These are phyloP conservation scores for Rubia balearica DNA, from an alignment of 305 asterid species.

Conservation along the genomic window DNA sequence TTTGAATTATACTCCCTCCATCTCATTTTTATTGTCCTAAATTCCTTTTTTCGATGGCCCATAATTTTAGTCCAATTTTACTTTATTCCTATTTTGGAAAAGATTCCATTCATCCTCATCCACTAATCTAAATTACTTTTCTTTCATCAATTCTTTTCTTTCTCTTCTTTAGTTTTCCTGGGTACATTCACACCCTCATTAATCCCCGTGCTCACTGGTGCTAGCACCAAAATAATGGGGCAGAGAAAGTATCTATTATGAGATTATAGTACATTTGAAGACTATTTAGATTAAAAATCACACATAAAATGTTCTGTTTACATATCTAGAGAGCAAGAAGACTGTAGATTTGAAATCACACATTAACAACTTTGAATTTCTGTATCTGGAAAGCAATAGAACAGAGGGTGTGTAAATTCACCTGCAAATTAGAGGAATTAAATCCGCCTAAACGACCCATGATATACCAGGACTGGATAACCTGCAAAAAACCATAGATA, in stretches of 20 bases:
- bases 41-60: not conserved
- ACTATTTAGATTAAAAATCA: not conserved
- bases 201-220: not conserved
- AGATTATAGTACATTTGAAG: no score
- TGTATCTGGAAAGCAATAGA: not conserved
- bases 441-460: slow-evolving; percentile 95
- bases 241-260: no score
- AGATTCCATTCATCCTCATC: not conserved
- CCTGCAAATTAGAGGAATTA: slow-evolving; percentile 85
- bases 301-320: not conserved
- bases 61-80: no score
- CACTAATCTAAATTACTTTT: not conserved
- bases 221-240: not conserved
- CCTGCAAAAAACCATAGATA: slow-evolving; percentile 35
- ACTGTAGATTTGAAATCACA: no score
- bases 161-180: no score
- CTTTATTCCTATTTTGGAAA: not conserved
- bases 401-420: slow-evolving; percentile 11
- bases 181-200: not conserved
- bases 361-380: not conserved
- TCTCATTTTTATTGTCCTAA: not conserved
- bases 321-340: not conserved
- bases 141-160: no score
- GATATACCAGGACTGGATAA: slow-evolving; percentile 89
- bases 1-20: no score